Evolutionary conservation across 345 rosid species (phyloP).

Genomic region (Passiflora organensis): DNA sequence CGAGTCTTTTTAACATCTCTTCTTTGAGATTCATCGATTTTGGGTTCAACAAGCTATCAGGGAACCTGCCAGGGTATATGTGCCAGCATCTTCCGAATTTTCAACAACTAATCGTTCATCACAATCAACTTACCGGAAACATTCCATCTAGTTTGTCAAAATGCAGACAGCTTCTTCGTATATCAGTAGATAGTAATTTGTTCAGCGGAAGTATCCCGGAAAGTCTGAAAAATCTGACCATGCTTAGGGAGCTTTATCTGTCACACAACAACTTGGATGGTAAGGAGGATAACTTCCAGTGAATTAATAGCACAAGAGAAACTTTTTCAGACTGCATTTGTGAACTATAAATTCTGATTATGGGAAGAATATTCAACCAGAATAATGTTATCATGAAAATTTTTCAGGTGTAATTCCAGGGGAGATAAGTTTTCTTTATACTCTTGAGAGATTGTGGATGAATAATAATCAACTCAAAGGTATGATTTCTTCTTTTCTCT

Average conservation of each 20-base stretch:
- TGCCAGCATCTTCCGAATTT: slow-evolving; percentile 8
- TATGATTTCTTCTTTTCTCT: not conserved
- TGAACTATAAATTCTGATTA: too few species aligned
- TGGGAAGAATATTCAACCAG: too few species aligned
- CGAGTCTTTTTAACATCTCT: slow-evolving; percentile 8
- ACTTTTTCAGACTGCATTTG: too few species aligned
- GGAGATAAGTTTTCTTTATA: not conserved
- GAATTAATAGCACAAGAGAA: too few species aligned
- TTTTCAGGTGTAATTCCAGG: not conserved
- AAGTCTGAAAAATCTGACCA: slow-evolving; percentile 6
- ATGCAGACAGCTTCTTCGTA: not conserved
- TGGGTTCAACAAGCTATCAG: slow-evolving; percentile 7
- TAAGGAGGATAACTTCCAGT: not conserved
- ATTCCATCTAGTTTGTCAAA: slow-evolving; percentile 2
- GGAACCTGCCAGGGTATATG: slow-evolving; percentile 5
- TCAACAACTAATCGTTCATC: not conserved
- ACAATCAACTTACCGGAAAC: slow-evolving; percentile 14
- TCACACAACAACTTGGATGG: slow-evolving; percentile 4
- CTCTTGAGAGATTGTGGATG: not conserved
- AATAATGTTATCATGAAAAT: too few species aligned
- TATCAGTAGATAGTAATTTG: not conserved
- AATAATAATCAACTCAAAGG: not conserved
- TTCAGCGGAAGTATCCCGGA: slow-evolving; percentile 8
- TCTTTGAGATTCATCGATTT: not conserved
- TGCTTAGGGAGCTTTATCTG: slow-evolving; percentile 4